Base-by-base conservation (phyloP, 495 filamentous ascomycete species). In the Penicillium crystallinum region DNA sequence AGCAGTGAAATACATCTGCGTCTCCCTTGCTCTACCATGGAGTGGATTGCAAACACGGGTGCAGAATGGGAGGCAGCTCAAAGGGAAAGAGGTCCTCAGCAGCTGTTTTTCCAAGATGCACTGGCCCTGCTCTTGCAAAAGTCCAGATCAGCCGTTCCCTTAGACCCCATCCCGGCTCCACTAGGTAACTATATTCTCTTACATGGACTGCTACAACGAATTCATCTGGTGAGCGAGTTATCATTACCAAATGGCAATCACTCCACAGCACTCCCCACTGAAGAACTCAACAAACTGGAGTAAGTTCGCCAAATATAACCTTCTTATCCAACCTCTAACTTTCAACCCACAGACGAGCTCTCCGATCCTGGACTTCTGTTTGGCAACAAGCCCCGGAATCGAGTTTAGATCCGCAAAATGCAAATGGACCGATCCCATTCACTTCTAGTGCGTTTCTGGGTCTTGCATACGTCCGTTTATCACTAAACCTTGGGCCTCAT, bases 311-410 rank as follows among this genome's bases (percentile, higher is more conserved):
- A 18, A 41, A 7, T 12, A 4, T 14, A 31, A n/a, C 8, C 27
- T 7, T n/a, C 18, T 2, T 8, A 10, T 14, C 4, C 6, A 9
- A 14, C 11, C 4, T 21, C 29, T 23, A 22, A 38, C 52, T 7
- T 52, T 2, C 12, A 34, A 14, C 25, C 22, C 7, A 21, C 29
- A 73, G 70, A 52, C 61, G 67, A 46, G 70, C 67, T 29, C 60
- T 73, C 15, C 65, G 67, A 2, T 63, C 67, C 17, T 73, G 70
- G 70, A 73, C 68, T 6, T 64, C 65, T 1, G 68, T 71, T 11
- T 73, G 70, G 70, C 68, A 73, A 56, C 67, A 72, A 60, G 64
- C 70, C 25, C 70, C 70, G 7, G 70, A 73, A 44, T 73, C 70
- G 30, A 73, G 67, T 22, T 65, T 71, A 6, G 68, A 73, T 14